phyloP scores from a whole-genome alignment of 2,329 filamentous ascomycete species.

The Clonostachys chloroleuca region DNA sequence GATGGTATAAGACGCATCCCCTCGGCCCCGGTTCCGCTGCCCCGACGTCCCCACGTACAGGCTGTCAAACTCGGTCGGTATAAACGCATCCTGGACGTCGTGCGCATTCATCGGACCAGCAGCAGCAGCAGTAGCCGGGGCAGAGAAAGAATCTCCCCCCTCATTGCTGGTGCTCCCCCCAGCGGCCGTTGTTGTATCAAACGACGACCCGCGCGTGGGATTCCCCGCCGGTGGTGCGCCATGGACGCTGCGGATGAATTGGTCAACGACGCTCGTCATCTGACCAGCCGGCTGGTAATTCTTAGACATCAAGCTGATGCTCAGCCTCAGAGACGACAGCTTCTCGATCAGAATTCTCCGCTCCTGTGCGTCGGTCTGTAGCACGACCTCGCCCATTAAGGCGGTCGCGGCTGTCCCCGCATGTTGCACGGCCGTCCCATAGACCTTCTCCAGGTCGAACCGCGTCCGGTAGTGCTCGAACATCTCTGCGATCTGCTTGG shows the following conservation, averaged over 20 bases:
- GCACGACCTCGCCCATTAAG: constrained; percentile 5
- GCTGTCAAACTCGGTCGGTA: too few relatives aligned
- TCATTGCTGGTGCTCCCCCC: neutral
- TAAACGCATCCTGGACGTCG: too few relatives aligned
- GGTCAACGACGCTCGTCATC: constrained; percentile 4
- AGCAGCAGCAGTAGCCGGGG: too few relatives aligned
- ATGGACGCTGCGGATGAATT: constrained; percentile 3
- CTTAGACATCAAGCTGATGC: constrained; percentile 2
- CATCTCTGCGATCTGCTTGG: constrained; percentile 2
- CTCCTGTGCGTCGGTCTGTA: constrained; percentile 3
- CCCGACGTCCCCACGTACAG: too few relatives aligned
- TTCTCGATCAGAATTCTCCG: neutral
- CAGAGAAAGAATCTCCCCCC: too few relatives aligned
- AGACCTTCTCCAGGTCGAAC: constrained; percentile 5
- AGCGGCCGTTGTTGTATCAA: neutral
- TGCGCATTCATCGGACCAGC: too few relatives aligned
- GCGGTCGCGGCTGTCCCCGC: constrained; percentile 4
- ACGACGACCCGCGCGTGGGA: too few relatives aligned
- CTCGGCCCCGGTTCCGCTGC: neutral
- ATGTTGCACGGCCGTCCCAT: constrained; percentile 5
- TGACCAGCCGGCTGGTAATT: constrained; percentile 4
- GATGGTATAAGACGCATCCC: neutral
- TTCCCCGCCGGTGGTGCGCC: neutral
- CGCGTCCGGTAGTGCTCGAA: constrained; percentile 3
- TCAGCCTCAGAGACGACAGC: constrained; percentile 1